phyloP scores from a whole-genome alignment of 1,284 basidiomycete genomes.

The Malassezia restricta region DNA sequence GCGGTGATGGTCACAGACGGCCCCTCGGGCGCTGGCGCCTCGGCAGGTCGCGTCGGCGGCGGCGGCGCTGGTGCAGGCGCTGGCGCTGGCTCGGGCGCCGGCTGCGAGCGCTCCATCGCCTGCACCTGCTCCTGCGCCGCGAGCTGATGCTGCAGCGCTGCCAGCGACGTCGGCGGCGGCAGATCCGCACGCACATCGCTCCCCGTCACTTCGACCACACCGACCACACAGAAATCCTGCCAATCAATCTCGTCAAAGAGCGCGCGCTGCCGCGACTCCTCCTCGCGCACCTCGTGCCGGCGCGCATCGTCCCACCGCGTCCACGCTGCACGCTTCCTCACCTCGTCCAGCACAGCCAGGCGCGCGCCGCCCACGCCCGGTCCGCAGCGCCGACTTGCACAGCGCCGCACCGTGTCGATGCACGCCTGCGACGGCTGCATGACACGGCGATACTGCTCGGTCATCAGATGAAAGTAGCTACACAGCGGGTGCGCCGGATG shows the following conservation, averaged over 20 bases:
- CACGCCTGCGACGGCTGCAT: conserved; percentile 68
- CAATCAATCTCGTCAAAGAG: conserved; percentile 85
- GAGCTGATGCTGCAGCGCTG: conserved; percentile 60
- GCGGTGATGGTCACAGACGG: neutral
- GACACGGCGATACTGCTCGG: conserved; percentile 88
- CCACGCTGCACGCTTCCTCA: conserved; percentile 70
- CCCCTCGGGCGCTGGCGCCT: neutral
- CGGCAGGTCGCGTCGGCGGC: neutral
- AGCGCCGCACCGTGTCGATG: conserved; percentile 55
- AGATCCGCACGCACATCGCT: conserved; percentile 70
- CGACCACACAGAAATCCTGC: conserved; percentile 98
- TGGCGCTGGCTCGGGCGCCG: neutral
- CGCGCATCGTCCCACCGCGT: conserved; percentile 69
- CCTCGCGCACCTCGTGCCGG: conserved; percentile 72
- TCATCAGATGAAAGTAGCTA: conserved; percentile 88
- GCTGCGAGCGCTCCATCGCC: neutral
- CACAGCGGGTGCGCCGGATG: conserved; percentile 90
- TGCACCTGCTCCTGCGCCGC: neutral
- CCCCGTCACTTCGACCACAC: conserved; percentile 94
- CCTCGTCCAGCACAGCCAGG: conserved; percentile 68
- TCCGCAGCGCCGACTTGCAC: conserved; percentile 25
- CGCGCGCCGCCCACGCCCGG: conserved; percentile 38
- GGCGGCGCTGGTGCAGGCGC: neutral
- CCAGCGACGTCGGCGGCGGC: conserved; percentile 83
- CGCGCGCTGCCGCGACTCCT: conserved; percentile 55